A percentile compares a stretch with the other conserved stretches of the same genome.
phyloP scores from a whole-genome alignment of 345 rosid species.

The Adansonia digitata region DNA sequence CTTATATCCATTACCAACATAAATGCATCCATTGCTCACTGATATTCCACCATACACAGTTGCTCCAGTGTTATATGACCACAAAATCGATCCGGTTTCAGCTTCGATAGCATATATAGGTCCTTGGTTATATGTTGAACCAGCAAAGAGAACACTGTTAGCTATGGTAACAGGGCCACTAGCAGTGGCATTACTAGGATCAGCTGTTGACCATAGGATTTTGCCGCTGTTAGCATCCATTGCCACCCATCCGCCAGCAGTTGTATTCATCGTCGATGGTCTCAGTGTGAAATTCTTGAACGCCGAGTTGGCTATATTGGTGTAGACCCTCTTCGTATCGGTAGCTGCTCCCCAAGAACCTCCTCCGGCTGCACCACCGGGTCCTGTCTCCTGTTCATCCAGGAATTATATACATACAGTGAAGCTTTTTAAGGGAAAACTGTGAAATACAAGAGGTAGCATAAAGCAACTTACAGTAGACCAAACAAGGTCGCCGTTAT shows the following conservation, averaged over 20 bases:
- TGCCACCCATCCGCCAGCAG: slow-evolving; percentile 27
- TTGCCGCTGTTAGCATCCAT: slow-evolving; percentile 21
- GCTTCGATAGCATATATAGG: slow-evolving; percentile 27
- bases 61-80: slow-evolving; percentile 25
- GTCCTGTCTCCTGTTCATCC: slow-evolving; percentile 23
- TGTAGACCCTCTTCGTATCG: slow-evolving; percentile 24
- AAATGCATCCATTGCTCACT: slow-evolving; percentile 25
- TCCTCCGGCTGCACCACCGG: slow-evolving; percentile 27
- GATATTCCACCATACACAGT: slow-evolving; percentile 23
- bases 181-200: slow-evolving; percentile 16
- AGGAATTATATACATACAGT: background rate
- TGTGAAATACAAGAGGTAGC: background rate
- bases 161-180: slow-evolving; percentile 25
- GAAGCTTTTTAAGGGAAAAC: background rate
- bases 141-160: slow-evolving; percentile 22
- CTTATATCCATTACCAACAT: slow-evolving; percentile 21
- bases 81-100: slow-evolving; percentile 15
- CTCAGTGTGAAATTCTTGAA: slow-evolving; percentile 22
- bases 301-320: slow-evolving; percentile 25
- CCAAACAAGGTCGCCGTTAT: slow-evolving; percentile 36
- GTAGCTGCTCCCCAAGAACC: slow-evolving; percentile 37
- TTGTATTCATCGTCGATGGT: slow-evolving; percentile 12
- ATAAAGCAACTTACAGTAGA: slow-evolving; percentile 26
- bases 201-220: slow-evolving; percentile 19
- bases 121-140: slow-evolving; percentile 24